Conservation (phyloP, 805 yeast genomes). For the Priceomyces medius region DNA sequence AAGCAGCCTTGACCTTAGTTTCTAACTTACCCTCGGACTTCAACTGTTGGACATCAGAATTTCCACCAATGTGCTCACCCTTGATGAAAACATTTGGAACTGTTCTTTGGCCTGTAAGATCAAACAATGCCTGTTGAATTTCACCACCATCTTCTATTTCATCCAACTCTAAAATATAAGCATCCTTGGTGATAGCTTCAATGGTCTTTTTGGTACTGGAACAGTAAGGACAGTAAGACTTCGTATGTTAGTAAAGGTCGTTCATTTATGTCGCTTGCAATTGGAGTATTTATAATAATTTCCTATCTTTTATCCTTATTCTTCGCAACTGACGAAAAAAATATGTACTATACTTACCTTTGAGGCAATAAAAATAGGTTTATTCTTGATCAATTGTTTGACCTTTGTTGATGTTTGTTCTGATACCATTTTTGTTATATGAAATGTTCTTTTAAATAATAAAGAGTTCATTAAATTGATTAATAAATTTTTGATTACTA, state of each 20-base stretch:
- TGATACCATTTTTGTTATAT: slow-evolving; percentile 49
- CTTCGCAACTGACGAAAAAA: no score
- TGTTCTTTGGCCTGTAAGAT: slow-evolving; percentile 85
- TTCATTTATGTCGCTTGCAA: not conserved
- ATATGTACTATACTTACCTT: slow-evolving; percentile 58
- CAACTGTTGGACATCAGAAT: slow-evolving; percentile 80
- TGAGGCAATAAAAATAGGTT: slow-evolving; percentile 78
- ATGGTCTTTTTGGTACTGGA: slow-evolving; percentile 44
- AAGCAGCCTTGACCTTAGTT: slow-evolving; percentile 36
- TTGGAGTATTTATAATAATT: slow-evolving; percentile 13
- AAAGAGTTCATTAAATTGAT: slow-evolving; percentile 3
- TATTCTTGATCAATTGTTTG: slow-evolving; percentile 58
- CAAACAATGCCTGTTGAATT: slow-evolving; percentile 73
- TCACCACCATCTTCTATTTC: slow-evolving; percentile 67
- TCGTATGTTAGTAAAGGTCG: slow-evolving; percentile 12
- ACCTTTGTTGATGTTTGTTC: slow-evolving; percentile 58
- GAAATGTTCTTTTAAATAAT: slow-evolving; percentile 1
- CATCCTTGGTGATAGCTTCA: slow-evolving; percentile 40
- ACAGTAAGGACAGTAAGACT: slow-evolving; percentile 47
- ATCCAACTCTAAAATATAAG: slow-evolving; percentile 57
- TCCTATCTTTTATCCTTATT: not conserved
- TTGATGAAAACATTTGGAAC: slow-evolving; percentile 91
- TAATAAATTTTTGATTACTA: not conserved
- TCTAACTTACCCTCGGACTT: slow-evolving; percentile 61
- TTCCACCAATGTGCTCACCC: slow-evolving; percentile 95